Evolutionary conservation across 495 filamentous ascomycete genomes (phyloP).

Genomic region (Lasiosphaeria hispida): DNA sequence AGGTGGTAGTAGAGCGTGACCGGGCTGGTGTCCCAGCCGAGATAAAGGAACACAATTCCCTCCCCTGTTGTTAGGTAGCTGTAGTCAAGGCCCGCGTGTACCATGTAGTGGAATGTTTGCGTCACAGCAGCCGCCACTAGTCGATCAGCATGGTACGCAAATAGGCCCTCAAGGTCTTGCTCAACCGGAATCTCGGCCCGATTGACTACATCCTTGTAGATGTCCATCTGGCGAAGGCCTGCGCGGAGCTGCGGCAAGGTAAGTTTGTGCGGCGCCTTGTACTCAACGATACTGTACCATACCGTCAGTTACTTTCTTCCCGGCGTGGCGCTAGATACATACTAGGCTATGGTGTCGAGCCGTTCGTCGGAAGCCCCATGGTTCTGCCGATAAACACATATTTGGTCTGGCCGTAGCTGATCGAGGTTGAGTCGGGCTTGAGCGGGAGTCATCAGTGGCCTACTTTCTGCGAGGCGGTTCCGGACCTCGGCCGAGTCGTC

Average conservation of each 20-base stretch:
- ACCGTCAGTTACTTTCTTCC: conserved; percentile 7
- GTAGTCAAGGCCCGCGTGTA: conserved; percentile 5
- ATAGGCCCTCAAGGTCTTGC: not conserved
- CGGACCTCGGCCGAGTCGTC: not conserved
- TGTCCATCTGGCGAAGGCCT: not conserved
- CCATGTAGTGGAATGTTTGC: conserved; percentile 13
- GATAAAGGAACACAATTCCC: conserved; percentile 8
- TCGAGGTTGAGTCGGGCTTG: conserved; percentile 9
- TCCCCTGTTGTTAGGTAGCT: conserved; percentile 4
- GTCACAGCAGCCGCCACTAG: conserved; percentile 3
- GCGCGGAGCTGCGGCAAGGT: conserved; percentile 5
- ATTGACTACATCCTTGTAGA: conserved; percentile 2
- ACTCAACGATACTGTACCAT: conserved; percentile 23
- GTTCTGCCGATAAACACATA: conserved; percentile 39
- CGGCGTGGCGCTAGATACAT: too few relatives aligned
- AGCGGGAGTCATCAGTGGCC: too few relatives aligned
- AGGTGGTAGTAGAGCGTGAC: conserved; percentile 7
- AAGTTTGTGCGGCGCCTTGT: conserved; percentile 10
- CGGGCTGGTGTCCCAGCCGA: conserved; percentile 7
- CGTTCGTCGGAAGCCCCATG: too few relatives aligned
- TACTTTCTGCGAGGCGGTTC: conserved; percentile 45
- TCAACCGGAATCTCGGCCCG: not conserved
- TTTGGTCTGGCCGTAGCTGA: conserved; percentile 24
- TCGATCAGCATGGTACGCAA: conserved; percentile 5
- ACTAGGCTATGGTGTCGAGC: too few relatives aligned